phyloP scores from a whole-genome alignment of 2,329 filamentous ascomycete genomes.

The Xylaria sp. region DNA sequence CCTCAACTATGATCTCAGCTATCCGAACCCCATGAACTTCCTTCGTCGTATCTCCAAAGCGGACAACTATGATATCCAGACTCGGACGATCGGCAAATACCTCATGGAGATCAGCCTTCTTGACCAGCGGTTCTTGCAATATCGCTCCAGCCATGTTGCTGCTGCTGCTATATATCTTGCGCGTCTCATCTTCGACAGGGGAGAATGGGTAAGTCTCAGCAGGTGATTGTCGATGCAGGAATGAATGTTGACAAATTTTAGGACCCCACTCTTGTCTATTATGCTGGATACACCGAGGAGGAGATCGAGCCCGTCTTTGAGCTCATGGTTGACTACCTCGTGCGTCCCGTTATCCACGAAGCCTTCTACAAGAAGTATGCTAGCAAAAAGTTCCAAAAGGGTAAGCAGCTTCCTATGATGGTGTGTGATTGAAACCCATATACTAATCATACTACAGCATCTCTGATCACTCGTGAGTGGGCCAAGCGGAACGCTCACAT shows the following conservation, averaged over 20 bases:
- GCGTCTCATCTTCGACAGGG: conserved; percentile 87
- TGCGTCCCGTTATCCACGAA: conserved; percentile 88
- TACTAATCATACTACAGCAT: conserved; percentile 67
- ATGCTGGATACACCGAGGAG: conserved; percentile 91
- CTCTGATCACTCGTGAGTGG: conserved; percentile 91
- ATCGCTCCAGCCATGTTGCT: conserved; percentile 88
- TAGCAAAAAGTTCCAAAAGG: conserved; percentile 99
- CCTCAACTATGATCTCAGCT: conserved; percentile 96
- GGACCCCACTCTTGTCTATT: conserved; percentile 88
- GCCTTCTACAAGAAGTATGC: conserved; percentile 99
- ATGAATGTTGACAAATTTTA: conserved; percentile 53
- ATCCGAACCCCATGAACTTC: conserved; percentile 99
- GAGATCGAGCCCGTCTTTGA: conserved; percentile 92
- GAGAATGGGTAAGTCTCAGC: conserved; percentile 80
- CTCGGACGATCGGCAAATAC: conserved; percentile 96
- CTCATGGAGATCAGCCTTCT: conserved; percentile 96
- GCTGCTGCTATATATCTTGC: conserved; percentile 96
- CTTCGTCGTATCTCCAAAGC: conserved; percentile 98
- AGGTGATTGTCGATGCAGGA: not conserved
- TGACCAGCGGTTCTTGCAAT: conserved; percentile 92
- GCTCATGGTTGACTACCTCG: conserved; percentile 96
- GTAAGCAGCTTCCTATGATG: conserved; percentile 63
- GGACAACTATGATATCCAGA: conserved; percentile 99
- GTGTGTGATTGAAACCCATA: not conserved
- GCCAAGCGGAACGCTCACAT: conserved; percentile 79